Base-by-base conservation (phyloP, 1,139 yeast species). In the Suhomyces coccinellae region DNA sequence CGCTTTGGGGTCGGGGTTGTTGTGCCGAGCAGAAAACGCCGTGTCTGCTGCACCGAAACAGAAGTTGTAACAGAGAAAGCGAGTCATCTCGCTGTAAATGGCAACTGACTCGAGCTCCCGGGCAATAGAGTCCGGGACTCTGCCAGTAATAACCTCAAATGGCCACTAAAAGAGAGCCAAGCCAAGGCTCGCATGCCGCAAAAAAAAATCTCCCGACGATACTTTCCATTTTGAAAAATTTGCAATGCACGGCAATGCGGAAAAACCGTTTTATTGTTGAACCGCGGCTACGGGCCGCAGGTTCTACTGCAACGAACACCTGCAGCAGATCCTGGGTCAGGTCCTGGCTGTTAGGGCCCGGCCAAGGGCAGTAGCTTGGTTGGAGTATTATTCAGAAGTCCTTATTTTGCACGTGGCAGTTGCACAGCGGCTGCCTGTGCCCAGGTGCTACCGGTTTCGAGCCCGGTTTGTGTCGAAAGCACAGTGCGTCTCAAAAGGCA, bases 51-150 rank as follows among this genome's bases (percentile, higher is more conserved):
- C 40, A 30, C 44, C 27, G 36, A 45, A 41, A 17, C 17, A 35
- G 47, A 37, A 45, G 36, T 35, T 41, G 27, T 32, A 38, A 27
- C 45, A 38, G 45, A 41, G 45, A n/a, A 13, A n/a, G 8, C 8
- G 10, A 11, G 35, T 6, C 14, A 33, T 4, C 10, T 17, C 22
- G 6, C 26, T 17, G 24, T 7, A 33, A 33, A 17, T 17, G 35
- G 35, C 14, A 17, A 11, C 12, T 6, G 14, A 29, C 9, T 29
- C 32, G 15, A n/a, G 15, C 8, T 9, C 8, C 32, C 13, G 14
- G 32, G 8, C 32, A 11, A 29, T 12, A 11, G 32, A 11, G 32
- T 29, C 29, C 11, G 15, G 32, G 15, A 29, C 9, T 11, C 9
- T 11, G 32, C 15, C 32, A 11, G 15, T 3, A 29, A 29, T n/a